Percentiles rank a stretch among this genome's conserved stretches.
phyloP scores from a whole-genome alignment of 257 asterid species.

The Solanum phureja region DNA sequence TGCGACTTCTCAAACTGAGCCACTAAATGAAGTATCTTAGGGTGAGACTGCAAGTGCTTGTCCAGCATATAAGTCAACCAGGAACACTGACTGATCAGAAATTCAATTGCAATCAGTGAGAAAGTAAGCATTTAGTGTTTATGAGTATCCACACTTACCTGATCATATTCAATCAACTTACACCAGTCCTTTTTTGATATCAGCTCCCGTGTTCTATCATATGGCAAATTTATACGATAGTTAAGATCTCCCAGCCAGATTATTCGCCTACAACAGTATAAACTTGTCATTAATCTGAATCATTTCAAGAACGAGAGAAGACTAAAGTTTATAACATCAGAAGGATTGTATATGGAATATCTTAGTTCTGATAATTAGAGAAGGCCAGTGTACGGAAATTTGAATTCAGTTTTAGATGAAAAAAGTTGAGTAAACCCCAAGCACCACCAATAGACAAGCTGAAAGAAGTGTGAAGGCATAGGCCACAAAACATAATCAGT shows the following conservation, averaged over 20 bases:
- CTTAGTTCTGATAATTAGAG: not conserved
- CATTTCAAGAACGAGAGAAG: not conserved
- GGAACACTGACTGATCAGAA: not conserved
- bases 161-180: slow-evolving; percentile 57
- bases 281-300: not conserved
- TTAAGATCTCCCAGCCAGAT: slow-evolving; percentile 96
- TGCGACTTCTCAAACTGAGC: not conserved
- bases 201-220: slow-evolving; percentile 59
- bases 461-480: not conserved
- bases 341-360: not conserved
- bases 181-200: slow-evolving; percentile 66
- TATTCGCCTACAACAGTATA: slow-evolving; percentile 56
- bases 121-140: not conserved
- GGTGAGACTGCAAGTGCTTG: not conserved
- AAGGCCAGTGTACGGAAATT: not conserved
- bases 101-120: not conserved
- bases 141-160: slow-evolving; percentile 30
- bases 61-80: not conserved
- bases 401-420: not conserved
- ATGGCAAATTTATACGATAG: slow-evolving; percentile 75
- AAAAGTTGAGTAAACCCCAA: not conserved
- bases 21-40: not conserved
- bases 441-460: not conserved
- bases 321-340: not conserved
- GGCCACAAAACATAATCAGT: not conserved